Evolutionary conservation across 306 rosid genomes (phyloP).

Genomic region (Heteromeles arbutifolia): DNA sequence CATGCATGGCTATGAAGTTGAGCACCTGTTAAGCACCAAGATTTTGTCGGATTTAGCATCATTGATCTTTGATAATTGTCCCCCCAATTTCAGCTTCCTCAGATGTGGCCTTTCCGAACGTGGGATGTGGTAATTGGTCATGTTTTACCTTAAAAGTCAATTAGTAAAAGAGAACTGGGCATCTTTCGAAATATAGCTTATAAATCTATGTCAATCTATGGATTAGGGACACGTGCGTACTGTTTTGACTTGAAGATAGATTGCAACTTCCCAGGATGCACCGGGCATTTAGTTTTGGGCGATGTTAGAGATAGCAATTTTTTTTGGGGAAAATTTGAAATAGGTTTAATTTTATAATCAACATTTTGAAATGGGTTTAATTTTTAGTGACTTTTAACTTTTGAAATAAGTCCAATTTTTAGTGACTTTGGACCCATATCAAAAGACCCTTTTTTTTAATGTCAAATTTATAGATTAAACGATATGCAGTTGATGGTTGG

Average conservation of each 20-base stretch:
- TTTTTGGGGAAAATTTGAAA: no score
- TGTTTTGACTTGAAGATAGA: not conserved
- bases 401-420: no score
- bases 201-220: not conserved
- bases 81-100: not conserved
- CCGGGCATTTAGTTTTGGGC: not conserved
- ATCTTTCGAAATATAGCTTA: slow-evolving; percentile 12
- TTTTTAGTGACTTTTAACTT: no score
- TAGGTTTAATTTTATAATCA: no score
- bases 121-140: not conserved
- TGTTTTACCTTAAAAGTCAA: not conserved
- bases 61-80: not conserved
- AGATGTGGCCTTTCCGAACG: not conserved
- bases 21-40: not conserved
- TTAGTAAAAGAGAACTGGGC: not conserved
- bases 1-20: not conserved
- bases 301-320: no score
- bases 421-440: no score
- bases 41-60: not conserved
- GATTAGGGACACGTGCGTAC: not conserved
- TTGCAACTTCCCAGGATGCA: not conserved
- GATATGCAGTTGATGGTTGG: no score
- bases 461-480: no score
- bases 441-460: no score
- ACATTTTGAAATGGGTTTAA: no score